Conservation (phyloP, 805 yeast species). For the Debaryomyces tyrocola region DNA sequence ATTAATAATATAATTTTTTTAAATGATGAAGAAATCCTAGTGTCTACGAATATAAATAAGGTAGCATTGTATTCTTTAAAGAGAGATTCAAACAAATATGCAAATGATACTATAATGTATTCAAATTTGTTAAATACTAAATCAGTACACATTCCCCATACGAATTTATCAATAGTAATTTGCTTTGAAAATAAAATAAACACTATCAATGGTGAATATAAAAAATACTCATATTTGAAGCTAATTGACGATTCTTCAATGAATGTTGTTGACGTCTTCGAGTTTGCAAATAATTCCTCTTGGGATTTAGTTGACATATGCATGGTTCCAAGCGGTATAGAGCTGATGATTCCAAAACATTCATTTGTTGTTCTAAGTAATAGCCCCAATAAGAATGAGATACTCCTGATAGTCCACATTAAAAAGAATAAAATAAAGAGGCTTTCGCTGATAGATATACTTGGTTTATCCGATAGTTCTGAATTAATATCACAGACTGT, state of each 20-base stretch:
- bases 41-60: conserved; percentile 1
- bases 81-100: not conserved
- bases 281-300: conserved; percentile 8
- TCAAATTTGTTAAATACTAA: conserved; percentile 17
- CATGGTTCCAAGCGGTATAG: conserved; percentile 3
- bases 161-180: conserved; percentile 13
- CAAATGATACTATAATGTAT: conserved; percentile 9
- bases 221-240: conserved; percentile 14
- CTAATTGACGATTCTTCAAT: conserved; percentile 14
- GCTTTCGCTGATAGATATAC: conserved; percentile 6
- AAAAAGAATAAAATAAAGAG: conserved; percentile 8
- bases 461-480: conserved; percentile 10
- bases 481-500: conserved; percentile 14
- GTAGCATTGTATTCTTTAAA: not conserved
- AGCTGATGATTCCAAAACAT: not conserved
- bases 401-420: conserved; percentile 10
- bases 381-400: conserved; percentile 6
- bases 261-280: conserved; percentile 9
- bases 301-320: conserved; percentile 20
- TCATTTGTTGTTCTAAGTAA: conserved; percentile 16
- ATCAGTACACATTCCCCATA: conserved; percentile 10
- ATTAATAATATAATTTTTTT: conserved; percentile 13
- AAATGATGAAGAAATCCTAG: conserved; percentile 4
- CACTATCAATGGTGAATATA: conserved; percentile 10
- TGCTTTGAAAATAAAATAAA: conserved; percentile 14